Evolutionary conservation across 345 rosid genomes (phyloP), one percentile per base, ranked within the genome.

Genomic region (Populus alba): DNA sequence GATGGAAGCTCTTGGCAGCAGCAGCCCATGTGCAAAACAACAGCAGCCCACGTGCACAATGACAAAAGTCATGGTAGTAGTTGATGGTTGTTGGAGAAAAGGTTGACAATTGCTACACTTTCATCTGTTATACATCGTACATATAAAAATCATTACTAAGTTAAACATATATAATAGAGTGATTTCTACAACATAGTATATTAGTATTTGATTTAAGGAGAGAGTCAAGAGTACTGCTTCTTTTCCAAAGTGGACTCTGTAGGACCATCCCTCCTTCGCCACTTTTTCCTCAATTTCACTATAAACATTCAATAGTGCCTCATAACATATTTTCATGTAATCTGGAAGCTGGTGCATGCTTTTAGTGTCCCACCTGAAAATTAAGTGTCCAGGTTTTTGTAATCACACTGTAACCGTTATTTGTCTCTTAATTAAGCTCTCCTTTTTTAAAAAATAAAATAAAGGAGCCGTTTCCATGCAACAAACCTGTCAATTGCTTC

Each of bases 401-500:
- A 37, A 41, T 41, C 11, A 3, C 45, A 7, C 1, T 41, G 11
- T 41, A 7, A 41, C 9, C 11, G 45, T 41, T 8, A 1, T 1
- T 41, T 41, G 45, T 41, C 45, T 41, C 45, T 41, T 41, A 41
- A 1, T 41, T 9, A 8, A 7, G 39, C 39, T 37, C 7, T 37
- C 0, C 7, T 5, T 41, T 0, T 4, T 7, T 8, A 7, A 41
- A 41, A n/a, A n/a, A 41, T 7, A 37, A 41, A 41, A 41, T 1
- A 41, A 41, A 41, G 1, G 45, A 41, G 45, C 45, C 11, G 45
- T 41, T 41, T 41, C 3, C 12, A 7, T 41, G 45, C 45, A 8
- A 7, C 45, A 35, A 39, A 87, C 88, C 71, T 82, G 69, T 83
- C 81, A 47, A 87, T 35, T 31, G 85, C 84, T 6, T n/a, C 43